Percentiles rank a stretch among this genome's conserved stretches.
phyloP scores from a whole-genome alignment of 805 yeast species.

The Lipomyces starkeyi region DNA sequence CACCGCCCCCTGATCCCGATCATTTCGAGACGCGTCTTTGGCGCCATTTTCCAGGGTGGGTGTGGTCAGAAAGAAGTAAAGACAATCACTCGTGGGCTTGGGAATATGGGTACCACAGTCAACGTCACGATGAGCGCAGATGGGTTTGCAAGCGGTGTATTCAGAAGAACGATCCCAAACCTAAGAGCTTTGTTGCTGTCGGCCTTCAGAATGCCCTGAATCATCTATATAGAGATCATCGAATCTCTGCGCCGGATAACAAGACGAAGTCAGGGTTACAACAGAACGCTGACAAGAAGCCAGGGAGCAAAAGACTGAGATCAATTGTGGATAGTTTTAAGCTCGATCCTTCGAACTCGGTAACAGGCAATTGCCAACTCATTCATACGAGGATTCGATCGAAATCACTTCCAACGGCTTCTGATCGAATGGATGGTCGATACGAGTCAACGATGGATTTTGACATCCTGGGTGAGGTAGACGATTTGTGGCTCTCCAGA shows the following conservation, averaged over 20 bases:
- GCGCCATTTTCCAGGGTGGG: not conserved
- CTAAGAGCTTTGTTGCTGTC: not conserved
- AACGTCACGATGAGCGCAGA: not conserved
- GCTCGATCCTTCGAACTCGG: not conserved
- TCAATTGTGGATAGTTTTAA: not conserved
- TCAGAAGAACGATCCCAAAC: not conserved
- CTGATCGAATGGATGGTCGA: too few relatives aligned
- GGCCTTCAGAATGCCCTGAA: slow-evolving; percentile 1
- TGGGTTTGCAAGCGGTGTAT: not conserved
- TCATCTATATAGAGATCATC: not conserved
- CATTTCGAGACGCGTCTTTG: not conserved
- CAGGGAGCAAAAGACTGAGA: not conserved
- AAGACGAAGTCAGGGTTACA: slow-evolving; percentile 2
- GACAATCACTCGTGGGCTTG: not conserved
- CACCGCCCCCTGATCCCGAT: not conserved
- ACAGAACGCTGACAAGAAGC: not conserved
- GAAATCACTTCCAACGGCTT: not conserved
- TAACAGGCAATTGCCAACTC: not conserved
- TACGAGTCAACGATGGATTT: too few relatives aligned
- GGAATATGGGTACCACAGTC: not conserved
- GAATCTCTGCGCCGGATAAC: not conserved
- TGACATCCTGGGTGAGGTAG: too few relatives aligned
- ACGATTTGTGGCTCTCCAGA: too few relatives aligned
- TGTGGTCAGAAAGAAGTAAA: not conserved
- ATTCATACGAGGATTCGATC: not conserved